Conservation (phyloP, 169 alveolate genomes). For the Blepharisma undulans region DNA sequence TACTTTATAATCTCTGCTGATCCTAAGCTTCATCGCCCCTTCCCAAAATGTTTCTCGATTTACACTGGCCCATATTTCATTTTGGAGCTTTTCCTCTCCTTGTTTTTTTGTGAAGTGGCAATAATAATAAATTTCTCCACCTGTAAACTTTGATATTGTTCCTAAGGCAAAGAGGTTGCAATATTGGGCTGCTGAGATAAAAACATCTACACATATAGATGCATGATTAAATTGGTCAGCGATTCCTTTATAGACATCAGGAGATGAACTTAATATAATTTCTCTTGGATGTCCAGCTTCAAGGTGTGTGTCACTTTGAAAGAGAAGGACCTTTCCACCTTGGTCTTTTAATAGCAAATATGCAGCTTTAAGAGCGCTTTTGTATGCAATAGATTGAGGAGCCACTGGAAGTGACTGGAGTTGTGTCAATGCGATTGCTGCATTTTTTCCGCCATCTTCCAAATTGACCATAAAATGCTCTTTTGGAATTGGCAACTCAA, state of each 20-base stretch:
- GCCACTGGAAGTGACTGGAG: not conserved
- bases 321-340: slow-evolving; percentile 93
- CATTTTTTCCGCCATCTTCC: slow-evolving; percentile 75
- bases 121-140: slow-evolving; percentile 84
- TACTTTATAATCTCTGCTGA: slow-evolving; percentile 93
- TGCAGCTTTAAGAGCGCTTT: slow-evolving; percentile 92
- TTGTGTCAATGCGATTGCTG: not conserved
- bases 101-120: slow-evolving; percentile 61
- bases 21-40: slow-evolving; percentile 95
- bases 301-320: slow-evolving; percentile 66
- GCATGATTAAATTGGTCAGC: not conserved
- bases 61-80: slow-evolving; percentile 36
- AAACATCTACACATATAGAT: not conserved
- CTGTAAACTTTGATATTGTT: slow-evolving; percentile 70
- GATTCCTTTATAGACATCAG: not conserved
- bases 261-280: not conserved
- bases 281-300: slow-evolving; percentile 18
- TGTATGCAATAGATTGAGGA: slow-evolving; percentile 47
- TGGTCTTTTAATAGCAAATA: slow-evolving; percentile 89
- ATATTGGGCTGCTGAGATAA: not conserved
- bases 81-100: slow-evolving; percentile 65
- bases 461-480: slow-evolving; percentile 88
- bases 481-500: slow-evolving; percentile 92
- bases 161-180: not conserved
- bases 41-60: slow-evolving; percentile 92